A percentile compares a stretch with the other conserved stretches of the same genome.
Evolutionary conservation across 2,329 filamentous ascomycete genomes (phyloP).

Genomic region (Rhexocercosporidium sp.): DNA sequence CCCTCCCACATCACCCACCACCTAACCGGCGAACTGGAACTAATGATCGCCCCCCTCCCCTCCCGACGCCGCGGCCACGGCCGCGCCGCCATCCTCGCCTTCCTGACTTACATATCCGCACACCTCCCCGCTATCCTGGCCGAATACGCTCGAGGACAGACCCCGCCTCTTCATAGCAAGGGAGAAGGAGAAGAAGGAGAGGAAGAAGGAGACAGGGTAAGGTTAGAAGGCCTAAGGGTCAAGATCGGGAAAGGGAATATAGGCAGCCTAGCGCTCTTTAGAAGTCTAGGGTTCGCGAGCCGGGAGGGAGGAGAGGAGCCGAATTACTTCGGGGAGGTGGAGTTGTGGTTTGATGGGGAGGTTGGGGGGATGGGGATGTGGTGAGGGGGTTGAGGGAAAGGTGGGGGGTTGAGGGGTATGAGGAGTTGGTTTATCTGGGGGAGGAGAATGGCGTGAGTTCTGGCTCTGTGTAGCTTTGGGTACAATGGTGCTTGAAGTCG

Average conservation of each 20-base stretch:
- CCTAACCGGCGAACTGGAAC: conserved; percentile 75
- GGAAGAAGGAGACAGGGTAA: conserved; percentile 27
- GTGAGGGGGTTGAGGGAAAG: conserved; percentile 36
- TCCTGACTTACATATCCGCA: conserved; percentile 70
- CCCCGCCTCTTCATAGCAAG: conserved; percentile 2
- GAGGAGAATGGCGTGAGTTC: no score
- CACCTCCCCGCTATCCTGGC: conserved; percentile 59
- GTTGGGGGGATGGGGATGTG: conserved; percentile 38
- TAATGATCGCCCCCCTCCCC: conserved; percentile 75
- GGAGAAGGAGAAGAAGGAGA: no score
- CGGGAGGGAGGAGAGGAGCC: conserved; percentile 48
- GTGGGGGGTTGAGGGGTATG: conserved; percentile 45
- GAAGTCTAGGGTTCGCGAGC: conserved; percentile 58
- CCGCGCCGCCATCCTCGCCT: conserved; percentile 64
- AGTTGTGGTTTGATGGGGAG: conserved; percentile 49
- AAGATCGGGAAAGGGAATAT: conserved; percentile 65
- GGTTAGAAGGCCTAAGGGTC: conserved; percentile 55
- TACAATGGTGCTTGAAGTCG: no score
- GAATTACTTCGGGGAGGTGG: conserved; percentile 73
- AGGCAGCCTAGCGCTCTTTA: conserved; percentile 64
- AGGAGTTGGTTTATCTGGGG: conserved; percentile 44
- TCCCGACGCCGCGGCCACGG: conserved; percentile 70
- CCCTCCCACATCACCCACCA: conserved; percentile 48
- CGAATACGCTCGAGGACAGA: conserved; percentile 52
- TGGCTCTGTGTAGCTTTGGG: no score